phyloP scores from a whole-genome alignment of 2,329 filamentous ascomycete species.

The Arthrobotrys sinensis region DNA sequence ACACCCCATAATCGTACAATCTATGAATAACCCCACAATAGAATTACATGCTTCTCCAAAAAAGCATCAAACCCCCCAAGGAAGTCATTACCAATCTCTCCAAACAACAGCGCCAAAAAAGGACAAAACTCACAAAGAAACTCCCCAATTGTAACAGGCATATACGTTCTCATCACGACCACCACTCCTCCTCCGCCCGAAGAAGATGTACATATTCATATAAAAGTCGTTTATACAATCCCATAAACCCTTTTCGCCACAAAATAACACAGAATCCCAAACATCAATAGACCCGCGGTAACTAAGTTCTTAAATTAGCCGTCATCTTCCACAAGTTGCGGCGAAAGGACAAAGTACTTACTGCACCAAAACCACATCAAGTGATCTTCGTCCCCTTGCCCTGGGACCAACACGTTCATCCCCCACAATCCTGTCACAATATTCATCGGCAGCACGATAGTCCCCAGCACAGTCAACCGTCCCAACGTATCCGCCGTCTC shows the following conservation, averaged over 20 bases:
- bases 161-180: not conserved
- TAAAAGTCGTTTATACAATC: conserved; percentile 74
- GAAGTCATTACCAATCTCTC: not conserved
- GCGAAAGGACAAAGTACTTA: conserved; percentile 17
- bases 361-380: conserved; percentile 74
- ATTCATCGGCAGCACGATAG: conserved; percentile 96
- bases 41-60: not conserved
- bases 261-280: conserved; percentile 84
- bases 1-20: conserved; percentile 36
- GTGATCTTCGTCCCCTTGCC: conserved; percentile 68
- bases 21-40: conserved; percentile 6
- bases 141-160: not conserved
- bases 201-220: no score
- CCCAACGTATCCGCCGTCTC: conserved; percentile 78
- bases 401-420: conserved; percentile 87
- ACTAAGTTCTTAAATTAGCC: conserved; percentile 65
- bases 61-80: not conserved
- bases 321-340: conserved; percentile 68
- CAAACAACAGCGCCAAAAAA: not conserved
- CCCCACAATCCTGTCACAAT: conserved; percentile 87
- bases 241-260: conserved; percentile 88
- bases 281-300: conserved; percentile 81
- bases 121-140: not conserved
- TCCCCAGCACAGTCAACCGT: conserved; percentile 94
- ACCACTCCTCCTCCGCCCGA: not conserved